Percentiles rank a stretch among this genome's conserved stretches.
Evolutionary conservation across 257 asterid genomes (phyloP).

Genomic region (Plantago ovata): DNA sequence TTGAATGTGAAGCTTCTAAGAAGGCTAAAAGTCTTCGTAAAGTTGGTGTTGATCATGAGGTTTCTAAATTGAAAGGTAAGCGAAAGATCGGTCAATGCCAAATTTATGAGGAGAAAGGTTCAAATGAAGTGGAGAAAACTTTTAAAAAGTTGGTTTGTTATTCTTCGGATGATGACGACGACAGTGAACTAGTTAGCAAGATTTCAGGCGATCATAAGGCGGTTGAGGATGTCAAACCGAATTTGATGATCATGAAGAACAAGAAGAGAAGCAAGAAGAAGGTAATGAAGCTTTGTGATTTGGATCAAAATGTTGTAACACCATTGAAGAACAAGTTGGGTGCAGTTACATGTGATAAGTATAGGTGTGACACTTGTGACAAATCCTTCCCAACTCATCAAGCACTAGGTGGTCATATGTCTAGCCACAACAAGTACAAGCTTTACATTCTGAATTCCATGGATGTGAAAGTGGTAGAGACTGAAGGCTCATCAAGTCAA

Average conservation of each 20-base stretch:
- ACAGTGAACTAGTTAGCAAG: neutral
- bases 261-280: constrained; percentile 29
- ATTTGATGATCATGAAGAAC: constrained; percentile 10
- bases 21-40: neutral
- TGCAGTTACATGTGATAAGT: constrained; percentile 15
- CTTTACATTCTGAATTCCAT: constrained; percentile 16
- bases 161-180: neutral
- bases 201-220: neutral
- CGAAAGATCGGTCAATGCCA: neutral
- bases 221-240: neutral
- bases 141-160: neutral
- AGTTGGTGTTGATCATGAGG: constrained; percentile 5
- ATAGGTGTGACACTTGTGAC: constrained; percentile 21
- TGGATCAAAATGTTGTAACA: constrained; percentile 10
- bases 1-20: constrained; percentile 19
- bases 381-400: constrained; percentile 19
- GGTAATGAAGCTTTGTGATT: constrained; percentile 27
- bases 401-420: constrained; percentile 49
- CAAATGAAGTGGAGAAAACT: neutral
- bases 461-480: constrained; percentile 7
- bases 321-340: neutral
- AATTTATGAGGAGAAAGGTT: neutral
- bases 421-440: constrained; percentile 38
- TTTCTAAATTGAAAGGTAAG: constrained; percentile 10
- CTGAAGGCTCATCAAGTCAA: neutral